Base-by-base conservation (phyloP, 768 basidiomycete species). In the Hericium alpestre region DNA sequence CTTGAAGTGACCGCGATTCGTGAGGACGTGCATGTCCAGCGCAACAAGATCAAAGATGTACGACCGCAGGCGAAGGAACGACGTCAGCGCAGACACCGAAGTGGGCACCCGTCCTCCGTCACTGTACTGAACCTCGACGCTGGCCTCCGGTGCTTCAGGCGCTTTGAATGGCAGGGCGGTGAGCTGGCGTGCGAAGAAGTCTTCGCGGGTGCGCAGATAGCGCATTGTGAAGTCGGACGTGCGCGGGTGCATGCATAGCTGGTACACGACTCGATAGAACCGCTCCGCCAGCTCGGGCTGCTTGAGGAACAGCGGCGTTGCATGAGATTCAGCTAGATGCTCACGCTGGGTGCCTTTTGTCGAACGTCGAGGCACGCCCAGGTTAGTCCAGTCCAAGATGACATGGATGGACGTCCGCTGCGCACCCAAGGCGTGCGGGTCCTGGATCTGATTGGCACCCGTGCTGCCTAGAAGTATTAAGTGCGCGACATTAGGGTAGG, bases 151-250 rank as follows among this genome's bases (percentile, higher is more conserved):
- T 7, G 73, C 72, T 25, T 76, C 69, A 0, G 89, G 84, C 0
- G 79, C 77, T 57, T 77, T 75, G 25, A 84, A 80, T 1, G 93
- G 88, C 27, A 94, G 76, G 11, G 76, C 80, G 6, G 83, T 79
- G n/a, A 95, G 78, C 65, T 96, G 93, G 2, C 88, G 80, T 3
- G 82, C 82, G 65, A 93, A 93, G 73, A 93, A 97, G 65, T 93
- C 85, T 68, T 95, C 89, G 9, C 86, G 77, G 2, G 89, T 90
- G 38, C 90, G 84, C 38, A 96, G 77, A 66, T 95, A 96, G 0
- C 91, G 82, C 71, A 89, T 85, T 4, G 83, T 84, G 56, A 84
- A 82, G 38, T 85, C 83, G 0, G 89, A 89, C 0, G 93, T 95
- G 41, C 81, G 77, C 9, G 86, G 79, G 64, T 97, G 91, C n/a